These are phyloP conservation scores for Psilocybe subaeruginosa DNA, from an alignment of 768 basidiomycete genomes.

Conservation along the genomic window DNA sequence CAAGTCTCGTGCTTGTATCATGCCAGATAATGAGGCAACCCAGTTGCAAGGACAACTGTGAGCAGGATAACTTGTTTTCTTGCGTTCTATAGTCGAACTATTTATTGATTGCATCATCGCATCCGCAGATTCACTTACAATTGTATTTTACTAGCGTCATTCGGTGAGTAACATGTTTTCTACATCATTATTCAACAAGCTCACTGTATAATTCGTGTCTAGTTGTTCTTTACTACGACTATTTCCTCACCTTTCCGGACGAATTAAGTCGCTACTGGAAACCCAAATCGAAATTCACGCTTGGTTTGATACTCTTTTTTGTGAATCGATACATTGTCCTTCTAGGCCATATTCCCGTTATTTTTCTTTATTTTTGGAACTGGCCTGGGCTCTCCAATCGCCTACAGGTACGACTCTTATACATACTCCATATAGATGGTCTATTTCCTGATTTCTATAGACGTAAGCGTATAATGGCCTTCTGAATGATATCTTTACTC, in stretches of 20 bases:
- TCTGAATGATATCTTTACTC: background rate
- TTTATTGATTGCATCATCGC: too few relatives aligned
- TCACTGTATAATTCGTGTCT: background rate
- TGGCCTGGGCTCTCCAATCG: background rate
- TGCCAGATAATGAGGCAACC: too few relatives aligned
- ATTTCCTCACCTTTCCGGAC: background rate
- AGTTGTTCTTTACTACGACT: slow-evolving; percentile 9
- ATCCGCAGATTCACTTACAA: background rate
- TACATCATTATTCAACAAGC: background rate
- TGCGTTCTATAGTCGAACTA: too few relatives aligned
- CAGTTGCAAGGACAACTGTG: too few relatives aligned
- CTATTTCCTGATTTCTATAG: background rate
- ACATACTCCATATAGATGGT: background rate
- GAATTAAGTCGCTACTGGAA: slow-evolving; percentile 3
- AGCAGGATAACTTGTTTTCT: too few relatives aligned
- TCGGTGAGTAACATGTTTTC: background rate
- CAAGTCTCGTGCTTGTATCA: too few relatives aligned
- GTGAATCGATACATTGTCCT: background rate
- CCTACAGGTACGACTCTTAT: background rate
- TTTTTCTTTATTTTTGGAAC: background rate
- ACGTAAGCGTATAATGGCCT: background rate
- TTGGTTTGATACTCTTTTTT: background rate
- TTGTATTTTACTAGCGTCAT: background rate
- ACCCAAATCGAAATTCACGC: background rate
- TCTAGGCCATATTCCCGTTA: slow-evolving; percentile 1